phyloP scores from a whole-genome alignment of 768 basidiomycete genomes.

The Leccinum longicurvipes region DNA sequence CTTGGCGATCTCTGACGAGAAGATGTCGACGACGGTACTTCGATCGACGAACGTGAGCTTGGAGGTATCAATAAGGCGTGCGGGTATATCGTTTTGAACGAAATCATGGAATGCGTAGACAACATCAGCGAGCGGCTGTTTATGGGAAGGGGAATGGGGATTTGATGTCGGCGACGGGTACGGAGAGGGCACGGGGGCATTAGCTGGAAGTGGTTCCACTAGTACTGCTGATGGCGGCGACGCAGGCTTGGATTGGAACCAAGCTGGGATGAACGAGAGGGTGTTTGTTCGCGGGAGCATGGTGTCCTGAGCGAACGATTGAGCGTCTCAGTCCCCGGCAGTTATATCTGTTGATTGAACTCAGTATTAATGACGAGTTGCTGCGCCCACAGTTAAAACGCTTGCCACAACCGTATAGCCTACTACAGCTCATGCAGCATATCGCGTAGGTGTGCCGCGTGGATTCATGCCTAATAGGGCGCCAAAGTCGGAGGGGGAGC shows the following conservation, averaged over 20 bases:
- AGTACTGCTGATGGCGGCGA: no score
- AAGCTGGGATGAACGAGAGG: not conserved
- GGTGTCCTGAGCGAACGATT: not conserved
- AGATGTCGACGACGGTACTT: constrained; percentile 15
- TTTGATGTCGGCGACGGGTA: not conserved
- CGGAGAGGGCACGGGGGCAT: not conserved
- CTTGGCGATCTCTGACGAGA: constrained; percentile 13
- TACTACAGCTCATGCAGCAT: not conserved
- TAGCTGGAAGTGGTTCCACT: not conserved
- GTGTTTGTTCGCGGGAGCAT: not conserved
- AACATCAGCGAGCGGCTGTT: constrained; percentile 5
- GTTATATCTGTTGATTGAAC: no score
- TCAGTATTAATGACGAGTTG: no score
- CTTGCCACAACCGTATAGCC: no score
- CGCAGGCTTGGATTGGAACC: not conserved
- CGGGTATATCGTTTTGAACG: constrained; percentile 26
- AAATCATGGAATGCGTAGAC: constrained; percentile 16
- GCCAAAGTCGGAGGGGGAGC: no score
- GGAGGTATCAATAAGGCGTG: constrained; percentile 23
- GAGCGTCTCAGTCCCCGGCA: no score
- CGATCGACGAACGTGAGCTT: constrained; percentile 24
- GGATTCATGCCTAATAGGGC: no score
- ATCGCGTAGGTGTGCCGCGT: no score
- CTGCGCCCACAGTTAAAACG: no score
- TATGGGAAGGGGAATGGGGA: not conserved